These are phyloP conservation scores for Erythrophleum fordii DNA, from an alignment of 306 rosid species.

Conservation along the genomic window DNA sequence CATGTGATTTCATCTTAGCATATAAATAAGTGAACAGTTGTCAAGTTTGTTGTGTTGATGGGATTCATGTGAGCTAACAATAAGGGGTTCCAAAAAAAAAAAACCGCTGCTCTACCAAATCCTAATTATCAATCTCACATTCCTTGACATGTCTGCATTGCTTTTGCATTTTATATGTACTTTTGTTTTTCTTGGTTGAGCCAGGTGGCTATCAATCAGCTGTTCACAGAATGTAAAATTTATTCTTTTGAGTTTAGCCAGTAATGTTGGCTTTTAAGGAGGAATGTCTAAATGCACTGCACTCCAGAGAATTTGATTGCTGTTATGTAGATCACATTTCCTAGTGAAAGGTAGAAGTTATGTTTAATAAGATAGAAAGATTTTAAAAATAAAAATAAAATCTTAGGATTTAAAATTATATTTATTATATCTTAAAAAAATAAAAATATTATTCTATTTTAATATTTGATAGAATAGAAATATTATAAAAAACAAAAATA, in stretches of 20 bases:
- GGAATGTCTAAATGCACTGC: too few species aligned
- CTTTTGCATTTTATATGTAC: not conserved
- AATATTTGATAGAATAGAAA: too few species aligned
- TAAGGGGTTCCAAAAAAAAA: not conserved
- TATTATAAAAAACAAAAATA: too few species aligned
- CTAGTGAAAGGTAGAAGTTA: too few species aligned
- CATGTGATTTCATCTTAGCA: not conserved
- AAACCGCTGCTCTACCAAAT: not conserved
- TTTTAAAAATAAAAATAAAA: too few species aligned
- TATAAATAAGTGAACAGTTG: too few species aligned
- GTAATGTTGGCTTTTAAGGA: not conserved
- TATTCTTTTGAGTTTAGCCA: not conserved
- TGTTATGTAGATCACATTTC: too few species aligned
- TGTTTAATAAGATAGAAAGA: too few species aligned
- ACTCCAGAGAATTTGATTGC: too few species aligned
- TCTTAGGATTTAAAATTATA: too few species aligned
- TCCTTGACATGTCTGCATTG: not conserved
- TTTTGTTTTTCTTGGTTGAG: not conserved
- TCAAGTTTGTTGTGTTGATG: conserved; percentile 16
- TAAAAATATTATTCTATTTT: too few species aligned
- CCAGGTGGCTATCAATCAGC: not conserved
- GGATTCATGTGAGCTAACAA: not conserved
- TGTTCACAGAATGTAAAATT: not conserved
- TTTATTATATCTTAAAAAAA: too few species aligned
- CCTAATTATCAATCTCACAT: not conserved